A percentile compares a stretch with the other conserved stretches of the same genome.
Evolutionary conservation across 257 asterid species (phyloP).

Genomic region (Fraxinus excelsior): DNA sequence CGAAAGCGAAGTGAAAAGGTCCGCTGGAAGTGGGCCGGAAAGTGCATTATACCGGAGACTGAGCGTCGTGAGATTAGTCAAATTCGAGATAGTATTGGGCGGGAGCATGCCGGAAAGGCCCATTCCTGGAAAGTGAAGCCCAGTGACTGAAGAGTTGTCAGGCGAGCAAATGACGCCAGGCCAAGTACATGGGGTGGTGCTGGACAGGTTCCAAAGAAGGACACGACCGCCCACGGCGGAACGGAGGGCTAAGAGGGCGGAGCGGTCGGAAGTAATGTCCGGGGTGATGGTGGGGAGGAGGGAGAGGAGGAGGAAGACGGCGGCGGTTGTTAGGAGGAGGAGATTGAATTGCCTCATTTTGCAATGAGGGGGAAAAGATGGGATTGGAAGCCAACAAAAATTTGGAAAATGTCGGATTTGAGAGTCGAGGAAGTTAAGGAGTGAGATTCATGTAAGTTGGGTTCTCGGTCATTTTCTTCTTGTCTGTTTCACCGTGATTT

Average conservation of each 20-base stretch:
- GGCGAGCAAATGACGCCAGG: slow-evolving; percentile 70
- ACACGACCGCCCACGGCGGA: slow-evolving; percentile 80
- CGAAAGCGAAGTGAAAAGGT: slow-evolving; percentile 49
- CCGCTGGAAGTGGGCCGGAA: slow-evolving; percentile 64
- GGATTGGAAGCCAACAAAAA: slow-evolving; percentile 5
- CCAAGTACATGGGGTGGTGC: slow-evolving; percentile 72
- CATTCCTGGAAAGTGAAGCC: slow-evolving; percentile 81
- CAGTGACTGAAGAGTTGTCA: slow-evolving; percentile 53
- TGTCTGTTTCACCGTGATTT: slow-evolving; percentile 6
- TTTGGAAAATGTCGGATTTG: neutral
- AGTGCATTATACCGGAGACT: slow-evolving; percentile 88
- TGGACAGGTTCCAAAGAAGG: slow-evolving; percentile 66
- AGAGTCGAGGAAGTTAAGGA: slow-evolving; percentile 16
- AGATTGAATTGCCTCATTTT: slow-evolving; percentile 32
- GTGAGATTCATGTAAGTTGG: neutral
- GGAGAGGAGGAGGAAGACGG: neutral
- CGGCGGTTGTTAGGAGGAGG: slow-evolving; percentile 27
- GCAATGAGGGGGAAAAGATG: neutral
- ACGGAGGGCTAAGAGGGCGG: slow-evolving; percentile 73
- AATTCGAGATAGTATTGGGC: slow-evolving; percentile 47
- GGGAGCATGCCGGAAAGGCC: slow-evolving; percentile 75
- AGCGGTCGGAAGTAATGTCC: slow-evolving; percentile 72
- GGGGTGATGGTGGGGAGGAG: slow-evolving; percentile 34
- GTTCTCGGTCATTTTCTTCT: slow-evolving; percentile 16
- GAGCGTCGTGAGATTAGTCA: slow-evolving; percentile 64